Percentiles rank a stretch among this genome's conserved stretches.
phyloP scores from a whole-genome alignment of 2,329 filamentous ascomycete species.

The Cladosporium sp. region DNA sequence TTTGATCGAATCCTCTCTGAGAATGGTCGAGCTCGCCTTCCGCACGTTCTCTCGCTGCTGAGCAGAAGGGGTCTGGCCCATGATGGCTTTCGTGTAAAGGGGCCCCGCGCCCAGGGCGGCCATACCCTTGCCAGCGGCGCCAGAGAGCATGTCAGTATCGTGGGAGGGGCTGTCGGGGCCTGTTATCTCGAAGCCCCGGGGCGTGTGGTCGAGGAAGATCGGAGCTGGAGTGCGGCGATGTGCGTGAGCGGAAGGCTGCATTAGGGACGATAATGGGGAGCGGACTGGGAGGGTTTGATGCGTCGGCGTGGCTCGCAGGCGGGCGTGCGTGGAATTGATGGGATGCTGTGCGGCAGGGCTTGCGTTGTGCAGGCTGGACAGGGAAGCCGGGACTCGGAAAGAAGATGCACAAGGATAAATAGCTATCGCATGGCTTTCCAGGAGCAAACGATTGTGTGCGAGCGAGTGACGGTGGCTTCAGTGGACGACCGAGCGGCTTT shows the following conservation, averaged over 20 bases:
- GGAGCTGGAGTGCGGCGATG: slow-evolving; percentile 23
- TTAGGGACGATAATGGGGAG: slow-evolving; percentile 22
- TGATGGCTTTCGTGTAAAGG: slow-evolving; percentile 21
- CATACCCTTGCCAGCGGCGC: slow-evolving; percentile 17
- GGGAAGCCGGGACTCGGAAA: background rate
- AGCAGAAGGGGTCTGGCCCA: slow-evolving; percentile 26
- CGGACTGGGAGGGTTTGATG: slow-evolving; percentile 1
- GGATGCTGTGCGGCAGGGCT: background rate
- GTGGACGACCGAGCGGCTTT: slow-evolving; percentile 5
- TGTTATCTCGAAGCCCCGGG: slow-evolving; percentile 26
- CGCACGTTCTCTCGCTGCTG: slow-evolving; percentile 17
- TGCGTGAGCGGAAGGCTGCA: slow-evolving; percentile 29
- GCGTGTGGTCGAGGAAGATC: slow-evolving; percentile 31
- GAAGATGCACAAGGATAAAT: background rate
- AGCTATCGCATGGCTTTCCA: background rate
- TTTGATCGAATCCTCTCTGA: slow-evolving; percentile 24
- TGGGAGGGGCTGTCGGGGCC: slow-evolving; percentile 21
- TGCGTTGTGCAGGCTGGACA: slow-evolving; percentile 1
- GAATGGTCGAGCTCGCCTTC: slow-evolving; percentile 22
- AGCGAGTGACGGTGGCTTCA: slow-evolving; percentile 16
- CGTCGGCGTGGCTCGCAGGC: background rate
- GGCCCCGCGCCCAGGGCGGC: slow-evolving; percentile 15
- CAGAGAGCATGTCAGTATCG: slow-evolving; percentile 24
- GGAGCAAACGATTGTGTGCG: slow-evolving; percentile 1
- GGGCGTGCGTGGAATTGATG: slow-evolving; percentile 6